Evolutionary conservation across 257 asterid species (phyloP), one percentile per base, ranked within the genome.

Genomic region (Solanum pimpinellifolium): DNA sequence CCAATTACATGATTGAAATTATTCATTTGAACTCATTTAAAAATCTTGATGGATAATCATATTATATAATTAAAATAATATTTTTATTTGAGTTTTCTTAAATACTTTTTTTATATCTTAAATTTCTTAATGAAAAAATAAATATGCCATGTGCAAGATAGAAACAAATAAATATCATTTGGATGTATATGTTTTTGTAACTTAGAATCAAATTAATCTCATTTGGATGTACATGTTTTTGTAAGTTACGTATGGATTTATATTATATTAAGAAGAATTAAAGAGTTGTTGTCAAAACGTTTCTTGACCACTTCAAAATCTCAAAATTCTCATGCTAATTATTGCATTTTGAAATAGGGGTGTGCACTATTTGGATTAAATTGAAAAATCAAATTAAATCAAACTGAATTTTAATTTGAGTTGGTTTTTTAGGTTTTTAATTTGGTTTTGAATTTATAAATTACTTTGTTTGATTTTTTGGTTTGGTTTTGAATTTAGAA

Each of bases 331-430:
- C 16, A 2, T 39, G 47, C 31, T 3, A 74, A 37, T 74, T 11
- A 37, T 73, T 72, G 78, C 46, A 8, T 4, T 35, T 73, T 73
- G 8, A 47, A 1, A 37, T 37, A 37, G 39, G 39, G 7, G 39
- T 5, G 7, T 37, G 7, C 39, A 5, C 39, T 37, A 37, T 37
- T 37, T 37, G 7, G 2, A 5, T 37, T 37, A 37, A 35, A 37
- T 37, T 6, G 0, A 5, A 37, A 37, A 37, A 37, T 6, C 0
- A 37, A 37, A 37, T 5, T 5, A 35, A 5, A 35, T 35, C 0
- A 35, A 35, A 35, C 0, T 0, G 7, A 35, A 35, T 37, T 37
- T 0, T 37, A 5, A 5, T 37, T 37, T 37, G 39, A 0, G 6
- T 37, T 37, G 1, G 1, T 37, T 6, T 37, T 37, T 37, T 37